A percentile compares a stretch with the other conserved stretches of the same genome.
Conservation (phyloP, 1,284 basidiomycete genomes). For the Apiotrichum porosum region DNA sequence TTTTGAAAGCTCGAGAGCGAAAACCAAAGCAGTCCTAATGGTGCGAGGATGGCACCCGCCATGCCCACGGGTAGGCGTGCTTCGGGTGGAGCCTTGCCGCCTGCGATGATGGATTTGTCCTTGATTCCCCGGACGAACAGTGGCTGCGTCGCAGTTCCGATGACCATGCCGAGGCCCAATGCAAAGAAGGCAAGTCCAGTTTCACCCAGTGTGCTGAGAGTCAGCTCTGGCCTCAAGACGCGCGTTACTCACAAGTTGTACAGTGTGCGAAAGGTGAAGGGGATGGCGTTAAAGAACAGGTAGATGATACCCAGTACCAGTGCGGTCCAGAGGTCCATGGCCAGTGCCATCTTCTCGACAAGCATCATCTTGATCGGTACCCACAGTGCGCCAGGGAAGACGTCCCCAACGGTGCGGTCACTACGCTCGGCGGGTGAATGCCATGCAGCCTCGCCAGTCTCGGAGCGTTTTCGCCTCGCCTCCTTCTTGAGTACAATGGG, state of each 20-base stretch:
- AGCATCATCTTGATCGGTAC: not conserved
- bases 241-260: not conserved
- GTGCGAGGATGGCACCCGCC: slow-evolving; percentile 28
- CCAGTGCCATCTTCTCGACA: not conserved
- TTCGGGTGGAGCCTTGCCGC: slow-evolving; percentile 25
- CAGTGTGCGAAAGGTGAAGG: not conserved
- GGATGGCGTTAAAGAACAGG: not conserved
- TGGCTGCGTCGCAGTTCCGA: not conserved
- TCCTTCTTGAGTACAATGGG: slow-evolving; percentile 22
- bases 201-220: not conserved
- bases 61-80: slow-evolving; percentile 25
- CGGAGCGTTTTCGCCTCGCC: slow-evolving; percentile 1
- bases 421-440: not conserved
- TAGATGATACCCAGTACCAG: not conserved
- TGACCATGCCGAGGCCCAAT: not conserved
- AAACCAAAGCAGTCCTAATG: slow-evolving; percentile 10
- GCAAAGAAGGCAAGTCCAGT: not conserved
- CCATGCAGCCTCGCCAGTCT: not conserved
- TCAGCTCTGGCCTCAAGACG: not conserved
- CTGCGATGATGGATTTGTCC: not conserved
- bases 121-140: not conserved
- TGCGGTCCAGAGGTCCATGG: not conserved
- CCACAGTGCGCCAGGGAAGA: not conserved
- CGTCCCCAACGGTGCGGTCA: not conserved
- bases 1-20: not conserved